phyloP scores from a whole-genome alignment of 2,329 filamentous ascomycete genomes.

The Ceratocystis cubensis region DNA sequence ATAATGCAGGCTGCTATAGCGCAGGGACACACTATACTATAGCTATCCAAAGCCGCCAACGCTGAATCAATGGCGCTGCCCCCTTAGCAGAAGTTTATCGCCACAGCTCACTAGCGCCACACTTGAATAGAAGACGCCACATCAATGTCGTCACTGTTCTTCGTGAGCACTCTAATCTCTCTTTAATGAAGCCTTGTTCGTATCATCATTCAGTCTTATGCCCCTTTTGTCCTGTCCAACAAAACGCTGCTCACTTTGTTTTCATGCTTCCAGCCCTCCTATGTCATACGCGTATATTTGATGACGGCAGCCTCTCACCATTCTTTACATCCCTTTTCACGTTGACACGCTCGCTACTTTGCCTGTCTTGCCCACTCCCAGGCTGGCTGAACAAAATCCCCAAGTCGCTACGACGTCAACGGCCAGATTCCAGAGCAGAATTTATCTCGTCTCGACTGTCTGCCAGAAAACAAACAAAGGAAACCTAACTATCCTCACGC shows the following conservation, averaged over 20 bases:
- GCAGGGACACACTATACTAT: neutral
- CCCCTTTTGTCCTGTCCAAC: neutral
- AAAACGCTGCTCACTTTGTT: neutral
- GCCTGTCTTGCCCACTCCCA: neutral
- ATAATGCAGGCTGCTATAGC: neutral
- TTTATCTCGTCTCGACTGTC: too few relatives aligned
- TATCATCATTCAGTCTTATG: neutral
- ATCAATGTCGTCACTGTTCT: conserved; percentile 9
- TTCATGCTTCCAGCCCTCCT: neutral
- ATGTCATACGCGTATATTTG: neutral
- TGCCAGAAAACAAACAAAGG: too few relatives aligned
- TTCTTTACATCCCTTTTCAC: conserved; percentile 1
- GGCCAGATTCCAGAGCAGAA: too few relatives aligned
- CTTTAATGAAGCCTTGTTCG: neutral
- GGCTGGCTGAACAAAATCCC: too few relatives aligned
- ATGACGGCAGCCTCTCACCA: neutral
- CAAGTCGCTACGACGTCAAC: too few relatives aligned
- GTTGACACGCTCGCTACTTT: neutral
- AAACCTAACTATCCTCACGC: too few relatives aligned
- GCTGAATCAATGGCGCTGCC: too few relatives aligned
- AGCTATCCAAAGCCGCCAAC: too few relatives aligned
- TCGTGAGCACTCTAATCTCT: neutral
- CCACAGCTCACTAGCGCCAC: neutral
- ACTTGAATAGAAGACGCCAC: neutral
- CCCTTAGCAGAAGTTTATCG: neutral